phyloP scores from a whole-genome alignment of 73 alveolate genomes.

The Paramecium sonneborni region DNA sequence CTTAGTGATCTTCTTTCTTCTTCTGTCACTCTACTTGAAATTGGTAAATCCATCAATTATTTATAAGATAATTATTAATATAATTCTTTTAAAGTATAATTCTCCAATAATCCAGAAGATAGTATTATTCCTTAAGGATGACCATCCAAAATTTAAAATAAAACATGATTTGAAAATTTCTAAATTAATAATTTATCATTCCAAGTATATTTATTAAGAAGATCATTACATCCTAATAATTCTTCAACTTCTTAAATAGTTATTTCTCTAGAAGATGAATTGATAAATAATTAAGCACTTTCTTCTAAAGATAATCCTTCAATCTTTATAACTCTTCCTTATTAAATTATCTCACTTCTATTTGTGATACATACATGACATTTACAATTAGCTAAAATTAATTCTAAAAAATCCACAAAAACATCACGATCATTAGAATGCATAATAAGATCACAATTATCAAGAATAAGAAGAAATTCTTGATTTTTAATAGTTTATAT shows the following conservation, averaged over 20 bases:
- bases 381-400: background rate
- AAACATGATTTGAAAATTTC: background rate
- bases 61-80: background rate
- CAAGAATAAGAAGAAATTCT: background rate
- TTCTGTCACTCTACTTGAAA: constrained; percentile 34
- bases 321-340: background rate
- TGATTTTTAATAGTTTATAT: background rate
- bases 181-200: background rate
- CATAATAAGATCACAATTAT: constrained; percentile 28
- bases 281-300: constrained; percentile 7
- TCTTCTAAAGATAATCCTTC: constrained; percentile 43
- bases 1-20: constrained; percentile 44
- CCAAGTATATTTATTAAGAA: background rate
- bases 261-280: constrained; percentile 22
- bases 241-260: background rate
- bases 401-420: constrained; percentile 36
- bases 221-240: constrained; percentile 12
- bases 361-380: background rate
- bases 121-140: constrained; percentile 53
- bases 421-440: constrained; percentile 41
- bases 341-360: constrained; percentile 5
- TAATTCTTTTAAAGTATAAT: constrained; percentile 33
- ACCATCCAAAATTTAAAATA: constrained; percentile 18
- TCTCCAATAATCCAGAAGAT: constrained; percentile 18
- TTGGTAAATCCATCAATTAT: constrained; percentile 47